A percentile compares a stretch with the other conserved stretches of the same genome.
phyloP scores from a whole-genome alignment of 2,329 filamentous ascomycete genomes.

The Verticillium klebahnii region DNA sequence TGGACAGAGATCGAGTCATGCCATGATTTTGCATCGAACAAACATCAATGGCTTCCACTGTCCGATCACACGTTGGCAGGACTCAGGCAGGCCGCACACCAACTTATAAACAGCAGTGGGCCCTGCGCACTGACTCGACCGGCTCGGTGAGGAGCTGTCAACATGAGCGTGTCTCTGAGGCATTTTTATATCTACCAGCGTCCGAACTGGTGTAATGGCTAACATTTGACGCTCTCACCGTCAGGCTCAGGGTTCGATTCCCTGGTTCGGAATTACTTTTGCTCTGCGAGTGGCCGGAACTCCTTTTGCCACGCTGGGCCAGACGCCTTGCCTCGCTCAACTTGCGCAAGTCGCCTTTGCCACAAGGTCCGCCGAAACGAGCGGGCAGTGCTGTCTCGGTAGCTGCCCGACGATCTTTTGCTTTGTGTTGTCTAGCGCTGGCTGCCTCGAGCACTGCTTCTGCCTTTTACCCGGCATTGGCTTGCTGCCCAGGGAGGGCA shows the following conservation, averaged over 20 bases:
- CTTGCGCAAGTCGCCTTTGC: too few species aligned
- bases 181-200: not conserved
- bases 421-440: not conserved
- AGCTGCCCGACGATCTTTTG: not conserved
- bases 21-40: too few species aligned
- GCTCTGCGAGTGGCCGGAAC: too few species aligned
- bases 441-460: not conserved
- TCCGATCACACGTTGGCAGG: too few species aligned
- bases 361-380: not conserved
- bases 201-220: constrained; percentile 2
- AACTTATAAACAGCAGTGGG: too few species aligned
- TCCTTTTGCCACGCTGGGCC: not conserved
- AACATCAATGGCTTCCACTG: too few species aligned
- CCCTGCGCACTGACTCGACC: too few species aligned
- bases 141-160: not conserved
- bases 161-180: not conserved
- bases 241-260: constrained; percentile 2
- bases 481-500: not conserved
- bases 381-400: not conserved
- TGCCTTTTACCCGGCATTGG: not conserved
- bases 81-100: too few species aligned
- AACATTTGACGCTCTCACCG: constrained; percentile 3
- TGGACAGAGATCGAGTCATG: too few species aligned
- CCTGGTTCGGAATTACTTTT: not conserved
- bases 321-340: too few species aligned